Evolutionary conservation across 805 yeast species (phyloP), one percentile per base, ranked within the genome.

Genomic region (Cyberlindnera bimundalis): DNA sequence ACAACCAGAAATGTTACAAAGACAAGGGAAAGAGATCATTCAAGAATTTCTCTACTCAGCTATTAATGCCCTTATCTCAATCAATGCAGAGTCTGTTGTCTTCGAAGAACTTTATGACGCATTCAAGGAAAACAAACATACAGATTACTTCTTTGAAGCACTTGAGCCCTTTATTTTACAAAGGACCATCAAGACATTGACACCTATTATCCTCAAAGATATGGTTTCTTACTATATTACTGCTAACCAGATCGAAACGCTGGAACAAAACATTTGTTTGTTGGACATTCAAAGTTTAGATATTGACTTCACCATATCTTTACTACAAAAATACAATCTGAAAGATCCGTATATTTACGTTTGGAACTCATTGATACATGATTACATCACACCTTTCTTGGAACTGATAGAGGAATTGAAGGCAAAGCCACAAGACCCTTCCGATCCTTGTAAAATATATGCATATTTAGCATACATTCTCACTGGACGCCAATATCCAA

Each of bases 401-500:
- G 88, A 83, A 20, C 79, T 82, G 20, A 49, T 81, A 4, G 53
- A 62, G 42, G 35, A 65, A 56, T 25, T 64, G 62, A 39, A 33
- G 25, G 10, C 27, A 4, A 9, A n/a, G 2, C 15, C 14, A 19
- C 27, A 17, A 5, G 4, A 38, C 29, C 20, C 35, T 44, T 14
- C 42, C 36, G 43, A 51, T 6, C 29, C 58, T 2, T 47, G 47
- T 25, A 68, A 68, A 46, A 64, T 78, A 2, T 82, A 65, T 51
- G 71, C 80, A 0, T 91, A 84, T 55, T 57, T 90, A 45, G 73
- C 88, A 0, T 84, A 78, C 52, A 64, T 80, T 10, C 65, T 87
- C 20, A 81, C 91, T 0, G 95, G 95, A 1, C 67, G 93, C 40
- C 83, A 81, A 43, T 91, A 81, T 57, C 97, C 97, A 0, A 79